These are phyloP conservation scores for Macadamia integrifolia DNA, from an alignment of 164 flowering plant genomes.

Conservation along the genomic window DNA sequence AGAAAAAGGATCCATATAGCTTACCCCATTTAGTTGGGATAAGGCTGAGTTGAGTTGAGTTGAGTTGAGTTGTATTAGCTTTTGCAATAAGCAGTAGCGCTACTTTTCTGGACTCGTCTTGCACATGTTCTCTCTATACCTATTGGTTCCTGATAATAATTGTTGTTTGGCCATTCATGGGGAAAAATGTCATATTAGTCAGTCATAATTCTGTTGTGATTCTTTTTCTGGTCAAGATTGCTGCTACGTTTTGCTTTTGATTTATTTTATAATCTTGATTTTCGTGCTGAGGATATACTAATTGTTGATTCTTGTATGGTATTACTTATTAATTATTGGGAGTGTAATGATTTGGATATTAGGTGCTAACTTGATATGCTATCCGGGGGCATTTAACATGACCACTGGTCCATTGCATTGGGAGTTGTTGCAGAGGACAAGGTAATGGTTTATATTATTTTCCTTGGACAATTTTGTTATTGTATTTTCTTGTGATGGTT, in stretches of 20 bases:
- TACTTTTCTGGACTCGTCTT: no score
- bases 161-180: no score
- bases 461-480: not conserved
- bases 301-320: not conserved
- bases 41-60: no score
- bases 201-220: not conserved
- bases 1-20: no score
- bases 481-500: not conserved
- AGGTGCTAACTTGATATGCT: conserved; percentile 96
- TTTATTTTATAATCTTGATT: not conserved
- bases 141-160: no score
- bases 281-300: not conserved
- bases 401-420: conserved; percentile 98
- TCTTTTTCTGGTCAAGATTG: no score
- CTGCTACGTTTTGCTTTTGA: not conserved
- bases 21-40: no score
- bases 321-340: not conserved
- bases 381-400: conserved; percentile 99
- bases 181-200: no score
- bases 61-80: no score
- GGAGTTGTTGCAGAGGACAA: conserved; percentile 89
- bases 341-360: conserved; percentile 8
- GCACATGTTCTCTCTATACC: no score
- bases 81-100: no score
- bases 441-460: conserved; percentile 33